Conservation (phyloP, 192 early-diverging fungal species). For the Backusella psychrophila region DNA sequence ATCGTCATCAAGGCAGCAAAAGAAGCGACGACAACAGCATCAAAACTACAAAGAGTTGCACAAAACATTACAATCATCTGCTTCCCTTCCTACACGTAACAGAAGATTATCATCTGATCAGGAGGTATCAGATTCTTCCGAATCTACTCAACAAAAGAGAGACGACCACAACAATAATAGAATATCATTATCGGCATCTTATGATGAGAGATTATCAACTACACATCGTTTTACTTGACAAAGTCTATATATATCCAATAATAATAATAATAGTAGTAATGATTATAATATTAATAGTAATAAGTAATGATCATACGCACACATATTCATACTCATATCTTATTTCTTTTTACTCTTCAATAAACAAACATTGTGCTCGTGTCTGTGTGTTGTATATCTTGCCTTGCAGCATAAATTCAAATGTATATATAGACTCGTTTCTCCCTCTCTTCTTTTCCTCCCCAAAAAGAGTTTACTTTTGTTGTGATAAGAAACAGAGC, state of each 20-base stretch:
- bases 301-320: background rate
- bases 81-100: constrained; percentile 31
- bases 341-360: background rate
- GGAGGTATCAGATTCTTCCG: background rate
- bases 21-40: constrained; percentile 21
- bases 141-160: background rate
- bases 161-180: background rate
- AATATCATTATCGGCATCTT: constrained; percentile 18
- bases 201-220: constrained; percentile 22
- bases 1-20: constrained; percentile 3
- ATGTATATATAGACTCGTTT: too few relatives aligned
- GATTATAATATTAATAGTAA: background rate
- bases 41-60: constrained; percentile 1
- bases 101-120: background rate
- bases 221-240: background rate
- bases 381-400: background rate
- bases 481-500: too few relatives aligned
- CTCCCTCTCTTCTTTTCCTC: background rate
- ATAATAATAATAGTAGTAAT: background rate
- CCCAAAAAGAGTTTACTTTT: background rate
- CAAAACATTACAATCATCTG: constrained; percentile 29
- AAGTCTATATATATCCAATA: background rate
- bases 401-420: background rate
- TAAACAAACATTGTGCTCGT: background rate
- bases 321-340: background rate